phyloP scores from a whole-genome alignment of 2,329 filamentous ascomycete species.

The Magnaporthiopsis incrustans region DNA sequence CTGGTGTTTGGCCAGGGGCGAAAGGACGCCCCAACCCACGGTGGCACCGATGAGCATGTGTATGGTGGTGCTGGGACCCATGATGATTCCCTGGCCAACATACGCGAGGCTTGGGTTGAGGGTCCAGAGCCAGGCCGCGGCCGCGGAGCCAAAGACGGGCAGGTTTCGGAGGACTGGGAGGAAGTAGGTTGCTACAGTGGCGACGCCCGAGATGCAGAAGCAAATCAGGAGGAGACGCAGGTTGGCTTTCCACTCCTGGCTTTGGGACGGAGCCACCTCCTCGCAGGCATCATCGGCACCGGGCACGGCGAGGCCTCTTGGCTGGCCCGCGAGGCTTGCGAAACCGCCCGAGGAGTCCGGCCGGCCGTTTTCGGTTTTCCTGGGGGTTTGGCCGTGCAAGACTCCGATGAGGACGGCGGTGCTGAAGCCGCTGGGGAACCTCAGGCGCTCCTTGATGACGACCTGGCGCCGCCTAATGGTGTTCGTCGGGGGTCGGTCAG shows the following conservation, averaged over 20 bases:
- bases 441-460: slow-evolving; percentile 84
- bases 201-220: slow-evolving; percentile 50
- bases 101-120: slow-evolving; percentile 96
- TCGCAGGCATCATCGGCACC: slow-evolving; percentile 18
- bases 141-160: slow-evolving; percentile 71
- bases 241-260: slow-evolving; percentile 34
- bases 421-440: slow-evolving; percentile 91
- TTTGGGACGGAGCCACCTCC: slow-evolving; percentile 23
- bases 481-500: neutral
- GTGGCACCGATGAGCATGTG: slow-evolving; percentile 92
- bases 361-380: slow-evolving; percentile 16
- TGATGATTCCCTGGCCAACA: slow-evolving; percentile 94
- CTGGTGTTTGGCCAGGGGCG: slow-evolving; percentile 73
- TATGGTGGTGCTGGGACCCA: slow-evolving; percentile 90
- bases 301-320: slow-evolving; percentile 8
- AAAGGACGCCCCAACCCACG: slow-evolving; percentile 84
- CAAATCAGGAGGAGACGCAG: slow-evolving; percentile 47
- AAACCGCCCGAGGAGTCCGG: slow-evolving; percentile 29
- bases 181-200: slow-evolving; percentile 85
- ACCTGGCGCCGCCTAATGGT: slow-evolving; percentile 64
- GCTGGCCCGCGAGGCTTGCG: slow-evolving; percentile 30
- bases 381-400: slow-evolving; percentile 56
- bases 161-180: slow-evolving; percentile 75
- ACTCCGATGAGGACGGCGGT: slow-evolving; percentile 91
- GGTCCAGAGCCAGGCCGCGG: slow-evolving; percentile 85